Evolutionary conservation across 2,329 filamentous ascomycete genomes (phyloP).

Genomic region (Parastagonospora avenae): DNA sequence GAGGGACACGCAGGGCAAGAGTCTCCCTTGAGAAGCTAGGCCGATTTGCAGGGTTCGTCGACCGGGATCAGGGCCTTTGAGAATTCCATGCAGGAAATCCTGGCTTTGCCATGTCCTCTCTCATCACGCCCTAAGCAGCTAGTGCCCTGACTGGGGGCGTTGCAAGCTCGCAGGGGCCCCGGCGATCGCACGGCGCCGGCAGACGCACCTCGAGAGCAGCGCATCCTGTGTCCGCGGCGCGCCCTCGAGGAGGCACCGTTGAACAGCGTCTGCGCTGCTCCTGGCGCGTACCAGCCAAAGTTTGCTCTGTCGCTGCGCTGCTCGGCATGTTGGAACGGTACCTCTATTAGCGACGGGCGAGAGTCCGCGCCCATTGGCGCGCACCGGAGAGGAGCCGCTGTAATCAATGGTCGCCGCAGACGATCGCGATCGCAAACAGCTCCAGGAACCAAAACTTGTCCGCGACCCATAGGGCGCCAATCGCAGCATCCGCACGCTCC

Average conservation of each 20-base stretch:
- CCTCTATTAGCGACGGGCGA: background rate
- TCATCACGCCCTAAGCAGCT: conserved; percentile 13
- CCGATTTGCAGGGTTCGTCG: conserved; percentile 11
- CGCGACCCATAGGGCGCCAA: conserved; percentile 12
- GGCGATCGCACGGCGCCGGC: conserved; percentile 21
- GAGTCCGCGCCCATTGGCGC: conserved; percentile 11
- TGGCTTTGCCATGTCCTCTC: conserved; percentile 10
- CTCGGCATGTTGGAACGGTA: background rate
- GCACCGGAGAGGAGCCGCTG: conserved; percentile 15
- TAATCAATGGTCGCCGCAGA: conserved; percentile 1
- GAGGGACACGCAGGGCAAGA: conserved; percentile 21
- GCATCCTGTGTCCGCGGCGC: background rate
- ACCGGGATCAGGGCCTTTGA: conserved; percentile 24
- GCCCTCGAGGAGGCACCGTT: conserved; percentile 2
- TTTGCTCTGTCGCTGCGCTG: conserved; percentile 4
- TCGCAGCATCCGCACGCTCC: conserved; percentile 6
- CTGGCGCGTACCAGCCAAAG: conserved; percentile 3
- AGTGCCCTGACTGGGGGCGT: conserved; percentile 6
- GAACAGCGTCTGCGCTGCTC: conserved; percentile 1
- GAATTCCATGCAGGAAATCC: conserved; percentile 13
- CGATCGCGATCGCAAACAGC: conserved; percentile 15
- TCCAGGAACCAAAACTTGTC: conserved; percentile 4
- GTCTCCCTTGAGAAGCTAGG: conserved; percentile 6
- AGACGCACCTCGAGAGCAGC: background rate
- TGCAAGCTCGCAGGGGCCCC: conserved; percentile 14